Base-by-base conservation (phyloP, 176 grass and related monocot species). In the Oryza brachyantha region DNA sequence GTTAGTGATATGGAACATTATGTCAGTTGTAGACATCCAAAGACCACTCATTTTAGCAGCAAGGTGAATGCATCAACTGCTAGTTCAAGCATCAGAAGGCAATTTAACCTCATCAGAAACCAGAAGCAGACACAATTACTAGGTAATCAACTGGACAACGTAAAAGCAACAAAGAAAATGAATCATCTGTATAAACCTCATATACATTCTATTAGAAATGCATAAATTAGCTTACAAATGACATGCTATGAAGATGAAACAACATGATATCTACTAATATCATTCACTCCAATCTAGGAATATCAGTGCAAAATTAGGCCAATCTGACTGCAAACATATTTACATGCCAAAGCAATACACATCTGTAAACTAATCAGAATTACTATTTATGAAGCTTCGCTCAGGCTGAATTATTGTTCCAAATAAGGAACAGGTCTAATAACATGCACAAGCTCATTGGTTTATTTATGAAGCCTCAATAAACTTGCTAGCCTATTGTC, bases 21-120 rank as follows among this genome's bases (percentile, higher is more conserved):
- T 10, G n/a, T 87, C 64, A 88, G 71, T 76, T 70, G 46, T 80
- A 80, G 45, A 75, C 13, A 29, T 26, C 25, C 19, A 5, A 63
- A 84, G 28, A 21, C n/a, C 64, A 28, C 19, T 73, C 13, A 63
- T 31, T 74, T 85, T 34, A 28, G 32, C 19, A 78, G 28, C 21
- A 45, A 74, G 25, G 14, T 39, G 9, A 79, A 48, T 78, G 72
- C n/a, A n/a, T n/a, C 36, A 63, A 43, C 31, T 48, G 24, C 25
- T 75, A 39, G 59, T 64, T 29, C 43, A 25, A 64, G 28, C 41
- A 72, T n/a, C n/a, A n/a, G n/a, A n/a, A n/a, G n/a, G n/a, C n/a
- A n/a, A n/a, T n/a, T n/a, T n/a, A n/a, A 71, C 6, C 26, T 45
- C 24, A 32, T 32, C 17, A 61, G 66, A 32, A 57, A 31, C n/a